These are phyloP conservation scores for Ganoderma meredithae DNA, from an alignment of 1,284 basidiomycete genomes.

Conservation along the genomic window DNA sequence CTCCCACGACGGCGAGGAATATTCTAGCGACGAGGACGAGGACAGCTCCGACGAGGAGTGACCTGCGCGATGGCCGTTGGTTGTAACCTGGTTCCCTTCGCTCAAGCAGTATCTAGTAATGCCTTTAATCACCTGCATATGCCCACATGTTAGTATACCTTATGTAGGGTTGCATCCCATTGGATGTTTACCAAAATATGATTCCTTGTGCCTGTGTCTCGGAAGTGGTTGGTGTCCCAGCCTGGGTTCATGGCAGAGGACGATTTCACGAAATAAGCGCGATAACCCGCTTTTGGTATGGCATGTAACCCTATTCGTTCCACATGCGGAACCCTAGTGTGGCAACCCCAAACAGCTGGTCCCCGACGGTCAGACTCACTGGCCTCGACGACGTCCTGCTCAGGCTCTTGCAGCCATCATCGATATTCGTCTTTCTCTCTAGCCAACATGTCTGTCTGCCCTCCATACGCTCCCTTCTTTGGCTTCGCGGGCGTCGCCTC, in stretches of 20 bases:
- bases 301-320: slow-evolving; percentile 4
- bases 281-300: background rate
- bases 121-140: background rate
- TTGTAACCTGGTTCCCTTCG: background rate
- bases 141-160: background rate
- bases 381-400: slow-evolving; percentile 12
- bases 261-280: background rate
- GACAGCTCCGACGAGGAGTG: background rate
- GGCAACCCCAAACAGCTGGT: background rate
- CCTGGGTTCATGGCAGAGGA: background rate
- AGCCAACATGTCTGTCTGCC: slow-evolving; percentile 57
- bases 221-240: background rate
- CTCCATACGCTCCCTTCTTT: slow-evolving; percentile 87
- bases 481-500: slow-evolving; percentile 85
- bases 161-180: background rate
- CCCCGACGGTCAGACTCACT: slow-evolving; percentile 8
- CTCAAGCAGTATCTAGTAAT: background rate
- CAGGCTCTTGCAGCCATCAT: slow-evolving; percentile 17
- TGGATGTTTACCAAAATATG: background rate
- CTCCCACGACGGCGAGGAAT: background rate
- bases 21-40: slow-evolving; percentile 11
- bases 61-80: background rate
- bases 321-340: slow-evolving; percentile 19
- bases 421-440: background rate
- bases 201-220: background rate